Evolutionary conservation across 1,284 basidiomycete genomes (phyloP), one percentile per base, ranked within the genome.

Genomic region (Cutaneotrichosporon sp.): DNA sequence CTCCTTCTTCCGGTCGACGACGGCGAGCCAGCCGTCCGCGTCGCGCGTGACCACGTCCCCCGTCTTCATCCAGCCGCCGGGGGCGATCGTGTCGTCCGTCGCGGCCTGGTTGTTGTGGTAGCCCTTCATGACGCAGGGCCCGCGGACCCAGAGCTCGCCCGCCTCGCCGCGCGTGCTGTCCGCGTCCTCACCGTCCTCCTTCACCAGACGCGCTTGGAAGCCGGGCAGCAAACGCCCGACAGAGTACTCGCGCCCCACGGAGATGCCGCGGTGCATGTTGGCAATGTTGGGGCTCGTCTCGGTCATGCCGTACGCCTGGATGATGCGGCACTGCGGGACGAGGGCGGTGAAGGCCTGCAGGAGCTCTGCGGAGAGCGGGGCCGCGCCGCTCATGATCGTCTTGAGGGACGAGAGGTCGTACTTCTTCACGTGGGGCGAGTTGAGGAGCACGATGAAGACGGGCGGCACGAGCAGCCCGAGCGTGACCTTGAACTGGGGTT

Each of bases 141-240:
- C 91, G 55, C 86, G 82, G 4, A 92, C 65, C 88, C 90, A 92
- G 9, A 95, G 72, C 75, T 95, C 92, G 3, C 93, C 92, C 0
- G 84, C 78, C 63, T 87, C 80, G 18, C 83, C 84, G 0, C 24
- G 31, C 6, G 20, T 14, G 5, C 80, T 81, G 20, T 83, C 84
- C 11, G 86, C 58, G 10, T 75, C 70, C 55, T 75, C 75, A 11
- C 71, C 69, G 24, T 76, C 70, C 7, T 45, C 31, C 59, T 74
- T 67, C 5, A 95, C 87, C 13, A 97, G 76, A 9, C 90, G 84
- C 0, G 87, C 87, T 72, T 93, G 85, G 33, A 92, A 83, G 65
- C 90, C 90, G 0, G 94, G 87, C 14, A 94, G 73, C 1, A 95
- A 80, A 2, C 82, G 75, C 0, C 94, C 94, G 43, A 89, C 84